Evolutionary conservation across 805 yeast species (phyloP), one percentile per base, ranked within the genome.

Genomic region (Yarrowia keelungensis): DNA sequence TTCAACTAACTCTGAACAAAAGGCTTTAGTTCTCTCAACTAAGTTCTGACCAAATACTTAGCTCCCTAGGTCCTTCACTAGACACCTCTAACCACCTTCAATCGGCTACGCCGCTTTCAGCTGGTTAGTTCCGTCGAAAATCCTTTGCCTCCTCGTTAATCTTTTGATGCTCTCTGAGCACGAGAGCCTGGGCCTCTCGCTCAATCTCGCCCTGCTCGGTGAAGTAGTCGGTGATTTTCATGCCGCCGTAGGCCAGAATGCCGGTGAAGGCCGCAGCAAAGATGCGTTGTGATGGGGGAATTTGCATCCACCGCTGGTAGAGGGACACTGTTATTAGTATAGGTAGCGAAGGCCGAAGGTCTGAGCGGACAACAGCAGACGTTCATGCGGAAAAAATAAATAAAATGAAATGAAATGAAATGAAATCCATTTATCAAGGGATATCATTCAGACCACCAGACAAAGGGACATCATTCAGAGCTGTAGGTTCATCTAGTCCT

Each of bases 221-320:
- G 56, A 16, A 62, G 39, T 62, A 47, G 47, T 62, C 67, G 56
- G 67, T 62, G 39, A 62, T 11, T 16, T 22, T 47, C 67, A 62
- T 38, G 32, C 56, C 67, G 7, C 67, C 67, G 32, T 47, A 62
- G 15, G 67, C 67, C 11, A 62, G 12, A 7, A 47, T 16, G 4
- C 67, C 67, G 14, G 67, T 62, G 26, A 62, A 19, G 12, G 42
- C 67, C 5, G 67, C 56, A 10, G 56, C 67, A 2, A 62, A 11
- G 45, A 62, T 62, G 16, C 67, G 67, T 11, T 49, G 56, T 8
- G 36, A 51, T 1, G 38, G 12, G n/a, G 67, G 67, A 2, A 62
- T 5, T 14, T 47, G n/a, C 67, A 62, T 62, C 67, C 67, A 62
- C 56, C 56, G 43, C 39, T 62, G 67, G 56, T 62, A 62, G 67